These are phyloP conservation scores for Russula ochroleuca DNA, from an alignment of 768 basidiomycete species.

Conservation along the genomic window DNA sequence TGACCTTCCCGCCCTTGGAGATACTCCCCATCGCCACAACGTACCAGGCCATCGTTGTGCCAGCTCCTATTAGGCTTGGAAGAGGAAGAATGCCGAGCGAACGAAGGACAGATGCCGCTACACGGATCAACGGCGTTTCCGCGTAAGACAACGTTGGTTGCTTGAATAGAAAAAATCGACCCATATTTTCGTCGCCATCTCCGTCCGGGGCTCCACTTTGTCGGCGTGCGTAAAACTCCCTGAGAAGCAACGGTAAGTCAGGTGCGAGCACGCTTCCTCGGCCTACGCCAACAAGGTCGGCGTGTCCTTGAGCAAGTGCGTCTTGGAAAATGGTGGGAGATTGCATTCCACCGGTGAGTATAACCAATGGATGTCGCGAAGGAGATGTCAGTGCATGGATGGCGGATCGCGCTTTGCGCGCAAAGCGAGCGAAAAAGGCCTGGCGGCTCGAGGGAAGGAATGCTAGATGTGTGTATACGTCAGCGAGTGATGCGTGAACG, in stretches of 20 bases:
- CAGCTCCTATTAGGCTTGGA: constrained; percentile 62
- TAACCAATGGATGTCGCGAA: constrained; percentile 50
- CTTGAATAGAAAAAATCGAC: constrained; percentile 2
- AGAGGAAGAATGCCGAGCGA: constrained; percentile 28
- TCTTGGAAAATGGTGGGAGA: constrained; percentile 51
- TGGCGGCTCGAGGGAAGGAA: constrained; percentile 49
- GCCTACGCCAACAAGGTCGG: constrained; percentile 76
- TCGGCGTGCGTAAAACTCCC: background rate
- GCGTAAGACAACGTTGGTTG: constrained; percentile 15
- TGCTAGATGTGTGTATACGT: constrained; percentile 19
- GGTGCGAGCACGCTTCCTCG: constrained; percentile 62
- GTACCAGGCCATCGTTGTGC: constrained; percentile 65
- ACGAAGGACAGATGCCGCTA: constrained; percentile 23
- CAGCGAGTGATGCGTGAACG: background rate
- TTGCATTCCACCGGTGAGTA: constrained; percentile 78
- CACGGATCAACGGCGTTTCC: constrained; percentile 7
- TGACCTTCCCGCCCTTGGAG: constrained; percentile 32
- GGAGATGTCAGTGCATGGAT: constrained; percentile 36
- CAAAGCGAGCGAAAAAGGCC: constrained; percentile 68
- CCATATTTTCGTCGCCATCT: constrained; percentile 21
- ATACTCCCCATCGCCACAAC: constrained; percentile 51
- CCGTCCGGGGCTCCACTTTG: background rate
- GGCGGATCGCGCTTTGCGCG: constrained; percentile 48
- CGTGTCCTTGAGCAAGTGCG: constrained; percentile 51
- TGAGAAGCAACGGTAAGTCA: constrained; percentile 45